Evolutionary conservation across 108 stramenopile species (phyloP).

Genomic region (Nitzschia sp.): DNA sequence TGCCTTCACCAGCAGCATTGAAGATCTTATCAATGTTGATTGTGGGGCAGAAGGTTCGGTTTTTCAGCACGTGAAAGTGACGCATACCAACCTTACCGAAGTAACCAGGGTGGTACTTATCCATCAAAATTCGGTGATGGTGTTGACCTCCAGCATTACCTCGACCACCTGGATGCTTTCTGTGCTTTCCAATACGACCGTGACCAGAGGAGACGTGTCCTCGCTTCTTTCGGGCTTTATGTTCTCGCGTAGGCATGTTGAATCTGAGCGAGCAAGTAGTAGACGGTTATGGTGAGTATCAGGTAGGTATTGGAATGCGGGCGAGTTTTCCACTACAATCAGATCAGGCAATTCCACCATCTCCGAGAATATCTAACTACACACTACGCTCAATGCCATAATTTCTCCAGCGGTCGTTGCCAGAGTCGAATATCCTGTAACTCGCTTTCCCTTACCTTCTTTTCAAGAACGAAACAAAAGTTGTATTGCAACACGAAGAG

Average conservation of each 20-base stretch:
- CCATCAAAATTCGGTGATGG: constrained; percentile 98
- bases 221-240: constrained; percentile 98
- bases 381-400: too few species aligned
- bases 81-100: constrained; percentile 99
- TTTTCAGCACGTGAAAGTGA: constrained; percentile 94
- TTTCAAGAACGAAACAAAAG: too few species aligned
- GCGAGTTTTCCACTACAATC: too few species aligned
- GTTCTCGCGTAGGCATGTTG: constrained; percentile 92
- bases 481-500: too few species aligned
- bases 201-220: constrained; percentile 99
- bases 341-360: too few species aligned
- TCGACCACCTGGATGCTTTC: constrained; percentile 99
- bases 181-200: constrained; percentile 99
- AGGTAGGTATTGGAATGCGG: too few species aligned
- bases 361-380: too few species aligned
- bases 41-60: constrained; percentile 91
- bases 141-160: constrained; percentile 99
- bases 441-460: too few species aligned
- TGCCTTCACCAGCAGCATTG: constrained; percentile 93
- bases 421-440: too few species aligned
- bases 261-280: neutral
- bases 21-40: constrained; percentile 99
- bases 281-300: too few species aligned
- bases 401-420: too few species aligned
- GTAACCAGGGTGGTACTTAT: constrained; percentile 99